These are phyloP conservation scores for Mortierella alpina DNA, from an alignment of 192 early-diverging fungal species.

Conservation along the genomic window DNA sequence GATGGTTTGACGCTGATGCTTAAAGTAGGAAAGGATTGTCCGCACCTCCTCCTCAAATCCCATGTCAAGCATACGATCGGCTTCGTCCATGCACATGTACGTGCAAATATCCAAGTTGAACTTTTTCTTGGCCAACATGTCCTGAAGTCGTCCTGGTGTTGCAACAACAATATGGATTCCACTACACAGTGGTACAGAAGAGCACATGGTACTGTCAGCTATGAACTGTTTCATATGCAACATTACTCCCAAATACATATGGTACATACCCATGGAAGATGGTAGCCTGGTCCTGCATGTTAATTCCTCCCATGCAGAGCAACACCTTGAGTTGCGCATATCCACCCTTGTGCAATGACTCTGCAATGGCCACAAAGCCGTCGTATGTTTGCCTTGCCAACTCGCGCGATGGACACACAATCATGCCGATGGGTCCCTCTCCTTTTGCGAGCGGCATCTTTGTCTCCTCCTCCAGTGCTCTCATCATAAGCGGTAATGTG, in stretches of 20 bases:
- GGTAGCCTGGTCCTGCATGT: slow-evolving; percentile 88
- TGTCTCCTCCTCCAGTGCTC: slow-evolving; percentile 93
- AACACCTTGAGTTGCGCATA: slow-evolving; percentile 82
- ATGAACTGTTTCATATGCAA: background rate
- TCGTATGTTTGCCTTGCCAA: slow-evolving; percentile 95
- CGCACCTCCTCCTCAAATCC: slow-evolving; percentile 98
- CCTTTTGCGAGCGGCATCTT: slow-evolving; percentile 82
- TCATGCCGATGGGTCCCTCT: slow-evolving; percentile 95
- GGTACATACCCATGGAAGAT: slow-evolving; percentile 68
- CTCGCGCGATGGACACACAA: slow-evolving; percentile 97
- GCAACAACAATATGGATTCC: slow-evolving; percentile 97
- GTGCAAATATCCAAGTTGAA: slow-evolving; percentile 90
- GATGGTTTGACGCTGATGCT: slow-evolving; percentile 95
- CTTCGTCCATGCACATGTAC: slow-evolving; percentile 96
- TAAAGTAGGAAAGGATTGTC: slow-evolving; percentile 96
- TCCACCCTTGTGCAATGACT: slow-evolving; percentile 67
- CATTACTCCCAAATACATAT: background rate
- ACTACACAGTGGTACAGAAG: slow-evolving; percentile 21
- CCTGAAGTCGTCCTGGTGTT: slow-evolving; percentile 94
- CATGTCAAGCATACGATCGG: slow-evolving; percentile 99
- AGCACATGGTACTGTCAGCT: too few species aligned
- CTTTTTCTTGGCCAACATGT: slow-evolving; percentile 89
- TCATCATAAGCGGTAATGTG: slow-evolving; percentile 91
- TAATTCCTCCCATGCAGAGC: slow-evolving; percentile 95
- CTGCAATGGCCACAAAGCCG: slow-evolving; percentile 75